Conservation (phyloP, 2,329 filamentous ascomycete species). For the Camillea tinctor region DNA sequence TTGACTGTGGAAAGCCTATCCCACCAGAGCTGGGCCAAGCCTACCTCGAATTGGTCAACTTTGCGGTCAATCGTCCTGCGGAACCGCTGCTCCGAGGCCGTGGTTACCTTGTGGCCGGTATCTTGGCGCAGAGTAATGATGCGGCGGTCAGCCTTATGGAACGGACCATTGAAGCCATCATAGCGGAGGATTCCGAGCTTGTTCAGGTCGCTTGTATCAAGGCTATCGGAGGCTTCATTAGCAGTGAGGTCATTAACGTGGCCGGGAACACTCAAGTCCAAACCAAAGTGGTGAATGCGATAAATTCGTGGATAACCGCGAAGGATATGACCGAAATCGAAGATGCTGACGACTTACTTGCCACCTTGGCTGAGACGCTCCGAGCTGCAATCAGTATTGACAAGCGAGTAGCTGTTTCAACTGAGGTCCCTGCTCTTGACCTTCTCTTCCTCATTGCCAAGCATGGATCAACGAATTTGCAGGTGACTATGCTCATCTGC, state of each 20-base stretch:
- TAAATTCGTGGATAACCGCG: slow-evolving; percentile 71
- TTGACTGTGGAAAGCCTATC: slow-evolving; percentile 73
- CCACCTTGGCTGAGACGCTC: slow-evolving; percentile 84
- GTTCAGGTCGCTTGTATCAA: slow-evolving; percentile 92
- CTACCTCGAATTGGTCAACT: slow-evolving; percentile 78
- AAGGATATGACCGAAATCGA: slow-evolving; percentile 82
- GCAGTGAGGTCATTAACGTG: slow-evolving; percentile 45
- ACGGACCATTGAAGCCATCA: slow-evolving; percentile 72
- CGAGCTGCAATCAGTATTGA: slow-evolving; percentile 81
- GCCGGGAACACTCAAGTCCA: slow-evolving; percentile 54
- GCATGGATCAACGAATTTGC: slow-evolving; percentile 85
- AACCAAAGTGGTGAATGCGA: slow-evolving; percentile 52
- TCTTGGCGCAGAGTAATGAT: slow-evolving; percentile 67
- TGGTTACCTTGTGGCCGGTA: slow-evolving; percentile 82
- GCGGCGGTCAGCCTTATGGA: slow-evolving; percentile 67
- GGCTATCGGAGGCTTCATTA: slow-evolving; percentile 69
- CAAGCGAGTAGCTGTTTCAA: slow-evolving; percentile 68
- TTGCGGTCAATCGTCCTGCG: slow-evolving; percentile 66
- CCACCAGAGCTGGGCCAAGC: slow-evolving; percentile 66
- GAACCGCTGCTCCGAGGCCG: slow-evolving; percentile 80
- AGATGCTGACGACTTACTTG: slow-evolving; percentile 88
- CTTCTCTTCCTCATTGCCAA: slow-evolving; percentile 86
- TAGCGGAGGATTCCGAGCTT: slow-evolving; percentile 75
- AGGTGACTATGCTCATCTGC: slow-evolving; percentile 75
- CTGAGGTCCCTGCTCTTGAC: slow-evolving; percentile 72